phyloP scores from a whole-genome alignment of 73 alveolate genomes.

The Paraurostyla sp. region DNA sequence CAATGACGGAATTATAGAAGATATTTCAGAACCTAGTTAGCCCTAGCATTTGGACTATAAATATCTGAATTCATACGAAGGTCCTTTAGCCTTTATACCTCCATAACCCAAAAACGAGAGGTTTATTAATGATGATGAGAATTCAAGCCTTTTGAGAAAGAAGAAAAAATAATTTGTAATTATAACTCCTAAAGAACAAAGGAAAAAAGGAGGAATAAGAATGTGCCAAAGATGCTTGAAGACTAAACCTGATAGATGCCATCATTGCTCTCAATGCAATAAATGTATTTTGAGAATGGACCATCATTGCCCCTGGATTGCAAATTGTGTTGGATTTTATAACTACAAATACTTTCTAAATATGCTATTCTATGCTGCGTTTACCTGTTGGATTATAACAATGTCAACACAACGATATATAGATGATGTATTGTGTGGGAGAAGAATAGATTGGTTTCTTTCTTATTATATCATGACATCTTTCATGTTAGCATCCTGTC shows the following conservation, averaged over 20 bases:
- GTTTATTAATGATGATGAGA: background rate
- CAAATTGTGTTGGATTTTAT: conserved; percentile 84
- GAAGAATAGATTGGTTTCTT: background rate
- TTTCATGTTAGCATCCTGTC: conserved; percentile 48
- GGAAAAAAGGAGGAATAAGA: conserved; percentile 61
- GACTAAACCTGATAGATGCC: conserved; percentile 84
- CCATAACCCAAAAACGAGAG: too few species aligned
- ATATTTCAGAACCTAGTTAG: background rate
- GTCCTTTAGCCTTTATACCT: background rate
- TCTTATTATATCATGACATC: background rate
- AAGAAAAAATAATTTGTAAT: background rate
- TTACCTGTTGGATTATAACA: background rate
- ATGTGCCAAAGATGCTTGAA: conserved; percentile 75
- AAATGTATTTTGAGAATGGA: conserved; percentile 88
- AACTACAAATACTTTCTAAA: conserved; percentile 80
- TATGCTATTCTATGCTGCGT: conserved; percentile 58
- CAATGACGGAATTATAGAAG: conserved; percentile 19
- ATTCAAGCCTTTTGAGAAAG: background rate
- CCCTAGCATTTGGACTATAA: conserved; percentile 32
- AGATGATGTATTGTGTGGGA: background rate
- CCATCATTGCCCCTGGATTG: conserved; percentile 94
- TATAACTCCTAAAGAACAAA: conserved; percentile 49
- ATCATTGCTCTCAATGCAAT: conserved; percentile 89
- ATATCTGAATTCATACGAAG: background rate
- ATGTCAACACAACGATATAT: background rate